phyloP scores from a whole-genome alignment of 179 eudicot species.

The Silene coronaria region DNA sequence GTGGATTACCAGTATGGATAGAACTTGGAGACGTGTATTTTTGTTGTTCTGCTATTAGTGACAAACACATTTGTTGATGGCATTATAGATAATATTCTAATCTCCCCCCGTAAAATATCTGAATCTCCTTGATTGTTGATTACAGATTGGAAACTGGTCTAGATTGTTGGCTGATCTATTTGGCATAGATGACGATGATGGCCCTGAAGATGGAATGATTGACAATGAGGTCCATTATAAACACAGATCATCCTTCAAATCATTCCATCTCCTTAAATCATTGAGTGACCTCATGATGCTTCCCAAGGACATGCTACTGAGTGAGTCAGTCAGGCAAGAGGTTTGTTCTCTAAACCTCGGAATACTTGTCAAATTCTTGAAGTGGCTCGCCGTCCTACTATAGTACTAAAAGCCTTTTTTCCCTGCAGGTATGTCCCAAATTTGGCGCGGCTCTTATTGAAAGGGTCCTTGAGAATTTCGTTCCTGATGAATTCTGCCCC shows the following conservation, averaged over 20 bases:
- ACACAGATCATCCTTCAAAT: conserved; percentile 47
- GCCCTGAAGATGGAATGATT: conserved; percentile 32
- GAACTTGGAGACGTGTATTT: no score
- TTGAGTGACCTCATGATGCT: conserved; percentile 98
- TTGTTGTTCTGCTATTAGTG: no score
- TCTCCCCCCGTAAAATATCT: background rate
- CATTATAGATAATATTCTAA: background rate
- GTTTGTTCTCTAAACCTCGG: conserved; percentile 27
- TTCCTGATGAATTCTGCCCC: conserved; percentile 86
- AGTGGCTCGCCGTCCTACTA: background rate
- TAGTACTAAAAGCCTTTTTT: background rate
- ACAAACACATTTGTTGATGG: background rate
- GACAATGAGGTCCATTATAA: conserved; percentile 27
- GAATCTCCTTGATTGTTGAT: background rate
- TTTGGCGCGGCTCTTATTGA: conserved; percentile 54
- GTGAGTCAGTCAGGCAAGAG: conserved; percentile 65
- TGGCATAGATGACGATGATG: conserved; percentile 81
- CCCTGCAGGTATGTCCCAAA: conserved; percentile 67
- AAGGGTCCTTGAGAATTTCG: conserved; percentile 61
- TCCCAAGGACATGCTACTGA: conserved; percentile 78
- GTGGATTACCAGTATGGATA: no score
- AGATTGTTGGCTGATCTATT: conserved; percentile 78
- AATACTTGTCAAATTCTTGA: background rate
- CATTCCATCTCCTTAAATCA: conserved; percentile 76
- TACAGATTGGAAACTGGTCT: conserved; percentile 90